phyloP scores from a whole-genome alignment of 2,329 filamentous ascomycete genomes.

The Phialophora chinensis region DNA sequence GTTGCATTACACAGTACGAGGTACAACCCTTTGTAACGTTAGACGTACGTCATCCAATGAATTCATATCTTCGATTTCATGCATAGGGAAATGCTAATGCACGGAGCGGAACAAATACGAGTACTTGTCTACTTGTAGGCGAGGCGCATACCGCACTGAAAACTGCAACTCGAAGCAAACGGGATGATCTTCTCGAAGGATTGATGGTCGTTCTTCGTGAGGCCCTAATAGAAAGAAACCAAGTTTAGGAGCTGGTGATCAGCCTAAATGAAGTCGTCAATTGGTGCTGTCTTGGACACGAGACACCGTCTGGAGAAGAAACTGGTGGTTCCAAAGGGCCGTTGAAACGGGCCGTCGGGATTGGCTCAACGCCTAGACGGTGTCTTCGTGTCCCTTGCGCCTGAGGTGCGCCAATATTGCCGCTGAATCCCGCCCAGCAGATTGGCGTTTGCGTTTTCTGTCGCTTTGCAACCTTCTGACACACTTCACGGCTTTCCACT shows the following conservation, averaged over 20 bases:
- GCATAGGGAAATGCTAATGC: conserved; percentile 12
- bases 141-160: not conserved
- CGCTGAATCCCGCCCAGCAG: conserved; percentile 4
- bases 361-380: conserved; percentile 11
- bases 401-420: conserved; percentile 17
- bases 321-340: conserved; percentile 6
- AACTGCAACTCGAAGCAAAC: not conserved
- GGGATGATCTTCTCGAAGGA: not conserved
- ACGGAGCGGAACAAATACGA: conserved; percentile 12
- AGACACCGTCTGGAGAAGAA: conserved; percentile 5
- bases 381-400: not conserved
- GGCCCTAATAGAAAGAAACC: not conserved
- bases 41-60: conserved; percentile 10
- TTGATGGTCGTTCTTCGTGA: not conserved
- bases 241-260: not conserved
- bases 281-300: not conserved
- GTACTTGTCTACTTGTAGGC: not conserved
- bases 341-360: not conserved
- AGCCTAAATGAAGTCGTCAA: not conserved
- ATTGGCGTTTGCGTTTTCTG: conserved; percentile 4
- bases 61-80: not conserved
- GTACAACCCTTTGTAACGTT: not conserved
- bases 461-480: conserved; percentile 20
- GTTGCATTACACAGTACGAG: conserved; percentile 5
- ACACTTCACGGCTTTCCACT: conserved; percentile 13